Evolutionary conservation across 2,329 filamentous ascomycete species (phyloP).

Genomic region (Verticillium dahliae): DNA sequence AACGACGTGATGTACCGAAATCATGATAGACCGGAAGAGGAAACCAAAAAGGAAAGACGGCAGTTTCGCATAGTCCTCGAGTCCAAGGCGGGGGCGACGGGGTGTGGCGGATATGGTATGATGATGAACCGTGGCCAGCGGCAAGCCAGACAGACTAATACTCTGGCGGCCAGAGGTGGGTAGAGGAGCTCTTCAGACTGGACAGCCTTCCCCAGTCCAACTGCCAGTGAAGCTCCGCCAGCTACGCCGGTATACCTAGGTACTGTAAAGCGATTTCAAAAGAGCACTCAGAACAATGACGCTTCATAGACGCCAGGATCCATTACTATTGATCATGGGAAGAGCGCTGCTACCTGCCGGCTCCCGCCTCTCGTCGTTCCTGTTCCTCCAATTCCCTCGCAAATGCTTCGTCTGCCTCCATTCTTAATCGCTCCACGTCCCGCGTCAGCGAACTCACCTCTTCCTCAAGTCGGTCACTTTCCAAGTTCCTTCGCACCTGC

Average conservation of each 20-base stretch:
- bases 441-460: conserved; percentile 31
- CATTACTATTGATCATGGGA: background rate
- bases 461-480: conserved; percentile 18
- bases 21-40: too few species aligned
- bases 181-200: background rate
- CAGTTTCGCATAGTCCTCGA: too few species aligned
- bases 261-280: background rate
- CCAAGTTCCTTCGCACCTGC: conserved; percentile 3
- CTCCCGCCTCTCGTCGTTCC: conserved; percentile 11
- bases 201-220: background rate
- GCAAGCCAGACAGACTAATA: too few species aligned
- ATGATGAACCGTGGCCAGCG: too few species aligned
- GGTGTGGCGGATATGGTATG: too few species aligned
- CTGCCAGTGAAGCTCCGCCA: background rate
- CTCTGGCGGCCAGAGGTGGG: background rate
- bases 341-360: background rate
- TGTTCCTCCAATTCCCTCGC: conserved; percentile 32
- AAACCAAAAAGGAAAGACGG: too few species aligned
- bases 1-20: too few species aligned
- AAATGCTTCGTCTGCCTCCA: conserved; percentile 41
- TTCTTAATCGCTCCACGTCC: conserved; percentile 28
- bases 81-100: too few species aligned
- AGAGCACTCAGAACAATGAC: background rate
- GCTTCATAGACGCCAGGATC: background rate
- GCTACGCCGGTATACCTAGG: background rate